These are phyloP conservation scores for Phyllachora maydis DNA, from an alignment of 2,329 filamentous ascomycete genomes.

Conservation along the genomic window DNA sequence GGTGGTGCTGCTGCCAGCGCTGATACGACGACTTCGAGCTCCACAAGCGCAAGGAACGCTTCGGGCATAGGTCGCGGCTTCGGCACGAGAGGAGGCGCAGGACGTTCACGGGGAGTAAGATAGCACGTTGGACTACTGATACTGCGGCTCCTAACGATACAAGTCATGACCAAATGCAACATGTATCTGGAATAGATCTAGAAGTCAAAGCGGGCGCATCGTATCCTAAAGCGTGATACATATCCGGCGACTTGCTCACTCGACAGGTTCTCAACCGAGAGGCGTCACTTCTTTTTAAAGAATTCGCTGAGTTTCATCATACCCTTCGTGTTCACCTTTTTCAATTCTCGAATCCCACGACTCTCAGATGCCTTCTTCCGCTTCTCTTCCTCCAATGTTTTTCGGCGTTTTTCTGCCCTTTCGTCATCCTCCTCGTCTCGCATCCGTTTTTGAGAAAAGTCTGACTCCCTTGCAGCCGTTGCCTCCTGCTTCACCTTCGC, in stretches of 20 bases:
- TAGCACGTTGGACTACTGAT: too few species aligned
- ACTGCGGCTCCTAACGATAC: too few species aligned
- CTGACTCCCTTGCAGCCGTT: conserved; percentile 42
- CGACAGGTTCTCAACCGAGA: conserved; percentile 11
- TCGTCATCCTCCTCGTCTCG: conserved; percentile 47
- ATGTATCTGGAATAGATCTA: too few species aligned
- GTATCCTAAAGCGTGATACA: too few species aligned
- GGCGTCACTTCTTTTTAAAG: conserved; percentile 63
- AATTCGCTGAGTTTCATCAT: conserved; percentile 98
- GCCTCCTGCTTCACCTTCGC: conserved; percentile 51
- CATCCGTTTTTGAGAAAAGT: conserved; percentile 50
- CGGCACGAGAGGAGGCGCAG: conserved; percentile 28
- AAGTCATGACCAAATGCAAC: too few species aligned
- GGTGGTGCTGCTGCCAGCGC: conserved; percentile 11
- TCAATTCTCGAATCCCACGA: conserved; percentile 55
- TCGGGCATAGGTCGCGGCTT: conserved; percentile 24
- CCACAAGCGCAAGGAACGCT: conserved; percentile 11
- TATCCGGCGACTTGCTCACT: neutral
- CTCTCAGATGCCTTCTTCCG: conserved; percentile 60
- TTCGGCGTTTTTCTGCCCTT: conserved; percentile 61
- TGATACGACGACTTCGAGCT: conserved; percentile 10
- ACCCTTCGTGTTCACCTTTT: conserved; percentile 75
- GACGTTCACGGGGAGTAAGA: too few species aligned
- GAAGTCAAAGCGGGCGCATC: too few species aligned
- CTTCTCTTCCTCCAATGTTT: conserved; percentile 75